Percentiles rank a stretch among this genome's conserved stretches.
Conservation (phyloP, 2,329 filamentous ascomycete species). For the Pleurostoma richardsiae region DNA sequence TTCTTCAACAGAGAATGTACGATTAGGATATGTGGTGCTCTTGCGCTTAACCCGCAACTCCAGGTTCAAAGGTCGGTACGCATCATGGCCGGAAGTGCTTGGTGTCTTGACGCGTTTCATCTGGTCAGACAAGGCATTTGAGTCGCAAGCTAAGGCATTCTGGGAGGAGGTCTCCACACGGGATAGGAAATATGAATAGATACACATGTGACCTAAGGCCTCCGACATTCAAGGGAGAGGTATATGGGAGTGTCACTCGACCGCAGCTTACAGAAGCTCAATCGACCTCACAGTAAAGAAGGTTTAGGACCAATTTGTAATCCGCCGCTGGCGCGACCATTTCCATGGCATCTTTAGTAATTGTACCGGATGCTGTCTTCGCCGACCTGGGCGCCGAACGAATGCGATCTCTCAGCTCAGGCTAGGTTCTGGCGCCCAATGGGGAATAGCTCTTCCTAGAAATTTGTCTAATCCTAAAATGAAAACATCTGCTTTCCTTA, state of each 20-base stretch:
- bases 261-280: no score
- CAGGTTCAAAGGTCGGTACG: conserved; percentile 12
- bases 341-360: not conserved
- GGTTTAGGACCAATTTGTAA: not conserved
- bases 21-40: conserved; percentile 20
- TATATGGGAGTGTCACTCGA: no score
- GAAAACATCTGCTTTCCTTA: not conserved
- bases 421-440: not conserved
- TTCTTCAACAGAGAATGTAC: conserved; percentile 19
- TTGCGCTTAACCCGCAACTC: conserved; percentile 12
- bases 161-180: conserved; percentile 19
- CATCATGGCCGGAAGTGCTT: conserved; percentile 24
- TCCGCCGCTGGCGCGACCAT: not conserved
- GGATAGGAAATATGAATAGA: no score
- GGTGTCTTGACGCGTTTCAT: conserved; percentile 26
- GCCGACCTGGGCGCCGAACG: no score
- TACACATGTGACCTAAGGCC: no score
- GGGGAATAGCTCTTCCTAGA: not conserved
- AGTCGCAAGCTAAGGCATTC: conserved; percentile 19
- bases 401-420: not conserved
- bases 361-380: not conserved
- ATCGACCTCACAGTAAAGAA: no score
- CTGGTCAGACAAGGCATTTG: conserved; percentile 33
- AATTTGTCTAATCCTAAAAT: not conserved
- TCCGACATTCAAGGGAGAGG: no score